Percentiles rank a stretch among this genome's conserved stretches.
Conservation (phyloP, 2,329 filamentous ascomycete species). For the Zymoseptoria passerinii region DNA sequence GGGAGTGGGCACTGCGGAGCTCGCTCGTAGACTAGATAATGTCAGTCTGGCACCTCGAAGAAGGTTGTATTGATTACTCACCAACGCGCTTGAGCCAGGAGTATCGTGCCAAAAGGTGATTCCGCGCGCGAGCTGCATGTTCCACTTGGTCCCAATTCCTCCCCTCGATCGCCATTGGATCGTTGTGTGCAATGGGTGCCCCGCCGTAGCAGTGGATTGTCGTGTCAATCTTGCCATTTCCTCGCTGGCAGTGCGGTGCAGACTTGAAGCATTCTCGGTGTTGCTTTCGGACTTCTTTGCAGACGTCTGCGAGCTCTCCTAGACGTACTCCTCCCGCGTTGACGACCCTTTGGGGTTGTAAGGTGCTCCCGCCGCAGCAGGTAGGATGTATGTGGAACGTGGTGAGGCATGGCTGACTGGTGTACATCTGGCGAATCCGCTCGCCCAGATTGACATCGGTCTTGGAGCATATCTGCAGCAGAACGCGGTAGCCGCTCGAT, state of each 20-base stretch:
- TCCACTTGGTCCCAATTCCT: neutral
- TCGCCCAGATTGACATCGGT: neutral
- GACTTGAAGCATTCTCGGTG: neutral
- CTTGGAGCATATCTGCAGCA: neutral
- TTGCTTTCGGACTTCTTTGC: neutral
- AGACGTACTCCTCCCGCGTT: neutral
- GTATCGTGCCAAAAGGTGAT: neutral
- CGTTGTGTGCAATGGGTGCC: neutral
- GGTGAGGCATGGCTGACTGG: neutral
- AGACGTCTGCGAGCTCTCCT: neutral
- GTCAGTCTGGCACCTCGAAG: neutral
- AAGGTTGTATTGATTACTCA: neutral
- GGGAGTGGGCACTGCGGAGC: neutral
- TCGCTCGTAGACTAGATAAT: neutral
- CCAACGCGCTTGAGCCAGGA: neutral
- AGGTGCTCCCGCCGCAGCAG: neutral
- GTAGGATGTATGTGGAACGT: neutral
- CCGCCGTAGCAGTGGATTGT: neutral
- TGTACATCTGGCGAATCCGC: neutral
- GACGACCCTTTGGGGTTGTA: neutral
- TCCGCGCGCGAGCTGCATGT: neutral
- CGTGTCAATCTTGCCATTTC: neutral
- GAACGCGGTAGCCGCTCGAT: neutral
- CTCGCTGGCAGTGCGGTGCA: neutral
- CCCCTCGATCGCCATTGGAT: neutral